These are phyloP conservation scores for Pythium rishiriense DNA, from an alignment of 352 stramenopile species.

Conservation along the genomic window DNA sequence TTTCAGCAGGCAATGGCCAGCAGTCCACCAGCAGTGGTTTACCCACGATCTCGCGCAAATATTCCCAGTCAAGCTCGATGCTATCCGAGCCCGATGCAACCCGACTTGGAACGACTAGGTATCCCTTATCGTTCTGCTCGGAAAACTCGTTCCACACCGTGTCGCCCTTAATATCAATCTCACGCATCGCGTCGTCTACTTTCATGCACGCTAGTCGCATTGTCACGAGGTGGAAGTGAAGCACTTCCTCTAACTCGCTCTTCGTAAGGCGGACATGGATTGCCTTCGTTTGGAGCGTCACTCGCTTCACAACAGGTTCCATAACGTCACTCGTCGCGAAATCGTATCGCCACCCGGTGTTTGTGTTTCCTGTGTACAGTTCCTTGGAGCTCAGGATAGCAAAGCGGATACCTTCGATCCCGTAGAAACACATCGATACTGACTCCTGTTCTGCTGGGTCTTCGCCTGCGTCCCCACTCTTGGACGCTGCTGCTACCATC, in stretches of 20 bases:
- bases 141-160: slow-evolving; percentile 83
- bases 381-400: slow-evolving; percentile 76
- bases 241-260: slow-evolving; percentile 52
- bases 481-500: slow-evolving; percentile 8
- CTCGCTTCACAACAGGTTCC: slow-evolving; percentile 52
- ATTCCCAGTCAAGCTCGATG: slow-evolving; percentile 59
- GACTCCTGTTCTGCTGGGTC: slow-evolving; percentile 20
- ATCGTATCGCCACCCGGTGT: slow-evolving; percentile 79
- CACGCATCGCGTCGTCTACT: slow-evolving; percentile 65
- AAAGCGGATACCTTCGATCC: slow-evolving; percentile 61
- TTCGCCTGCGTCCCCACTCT: neutral
- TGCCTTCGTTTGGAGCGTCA: slow-evolving; percentile 58
- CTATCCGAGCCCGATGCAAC: slow-evolving; percentile 4
- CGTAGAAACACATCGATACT: slow-evolving; percentile 80
- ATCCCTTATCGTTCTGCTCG: slow-evolving; percentile 87
- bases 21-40: slow-evolving; percentile 65
- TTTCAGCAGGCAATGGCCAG: slow-evolving; percentile 52
- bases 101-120: slow-evolving; percentile 63
- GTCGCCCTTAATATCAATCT: slow-evolving; percentile 59
- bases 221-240: slow-evolving; percentile 77
- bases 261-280: slow-evolving; percentile 47
- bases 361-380: slow-evolving; percentile 81
- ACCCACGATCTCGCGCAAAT: slow-evolving; percentile 58
- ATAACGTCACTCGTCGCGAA: slow-evolving; percentile 82
- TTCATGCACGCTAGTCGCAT: slow-evolving; percentile 83